Conservation (phyloP, 2,329 filamentous ascomycete species). For the Fusarium foetens region DNA sequence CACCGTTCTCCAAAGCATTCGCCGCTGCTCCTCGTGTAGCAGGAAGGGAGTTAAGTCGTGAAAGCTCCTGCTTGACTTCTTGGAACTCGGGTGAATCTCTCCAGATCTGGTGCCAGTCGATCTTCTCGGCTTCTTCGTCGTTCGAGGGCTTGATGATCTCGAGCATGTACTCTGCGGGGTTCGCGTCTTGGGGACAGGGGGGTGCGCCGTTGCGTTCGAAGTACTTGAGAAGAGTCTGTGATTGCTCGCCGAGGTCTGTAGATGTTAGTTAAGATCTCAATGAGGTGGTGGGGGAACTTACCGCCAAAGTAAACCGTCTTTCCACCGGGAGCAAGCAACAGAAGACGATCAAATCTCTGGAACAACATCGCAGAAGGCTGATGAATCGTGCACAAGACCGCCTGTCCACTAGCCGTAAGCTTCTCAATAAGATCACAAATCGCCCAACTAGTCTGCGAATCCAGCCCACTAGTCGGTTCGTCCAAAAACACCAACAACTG, state of each 20-base stretch:
- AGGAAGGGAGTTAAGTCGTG: slow-evolving; percentile 23
- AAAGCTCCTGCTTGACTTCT: slow-evolving; percentile 41
- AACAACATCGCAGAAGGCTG: slow-evolving; percentile 59
- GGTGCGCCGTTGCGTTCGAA: slow-evolving; percentile 71
- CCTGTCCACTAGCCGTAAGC: slow-evolving; percentile 59
- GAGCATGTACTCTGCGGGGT: slow-evolving; percentile 76
- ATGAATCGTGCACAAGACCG: slow-evolving; percentile 59
- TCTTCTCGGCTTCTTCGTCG: slow-evolving; percentile 52
- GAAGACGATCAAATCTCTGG: slow-evolving; percentile 62
- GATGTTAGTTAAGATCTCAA: not conserved
- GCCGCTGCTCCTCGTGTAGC: not conserved
- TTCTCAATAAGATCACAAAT: slow-evolving; percentile 78
- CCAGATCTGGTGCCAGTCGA: slow-evolving; percentile 56
- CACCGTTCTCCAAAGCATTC: not conserved
- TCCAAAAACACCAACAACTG: slow-evolving; percentile 79
- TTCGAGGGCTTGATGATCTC: slow-evolving; percentile 45
- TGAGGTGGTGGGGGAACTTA: slow-evolving; percentile 34
- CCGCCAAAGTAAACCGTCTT: slow-evolving; percentile 70
- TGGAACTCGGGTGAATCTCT: slow-evolving; percentile 54
- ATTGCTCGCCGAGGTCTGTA: slow-evolving; percentile 51
- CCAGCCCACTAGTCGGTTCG: slow-evolving; percentile 80
- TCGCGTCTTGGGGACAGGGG: slow-evolving; percentile 63
- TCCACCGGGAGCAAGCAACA: slow-evolving; percentile 66
- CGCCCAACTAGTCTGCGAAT: slow-evolving; percentile 80
- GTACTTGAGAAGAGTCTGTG: slow-evolving; percentile 61